Base-by-base conservation (phyloP, 768 basidiomycete genomes). In the Psilocybe sp. region DNA sequence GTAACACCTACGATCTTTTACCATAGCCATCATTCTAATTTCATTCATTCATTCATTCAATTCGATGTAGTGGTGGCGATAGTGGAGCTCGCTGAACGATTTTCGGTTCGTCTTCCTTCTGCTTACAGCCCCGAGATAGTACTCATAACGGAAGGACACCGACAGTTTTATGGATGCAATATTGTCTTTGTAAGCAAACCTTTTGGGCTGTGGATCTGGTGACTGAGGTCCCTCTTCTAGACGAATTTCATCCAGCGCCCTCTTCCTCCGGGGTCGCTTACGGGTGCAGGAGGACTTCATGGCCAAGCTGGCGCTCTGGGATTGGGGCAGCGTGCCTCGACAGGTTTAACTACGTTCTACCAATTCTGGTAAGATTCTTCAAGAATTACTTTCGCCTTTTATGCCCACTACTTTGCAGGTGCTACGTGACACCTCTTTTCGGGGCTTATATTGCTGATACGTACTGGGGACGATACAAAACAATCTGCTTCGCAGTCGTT, bases 361-460 rank as follows among this genome's bases (percentile, higher is more conserved):
- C 77, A 75, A 52, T 86, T 87, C 66, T 87, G 85, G 85, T 81
- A 53, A 10, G 70, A 19, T 2, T 43, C 36, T 40, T n/a, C 18
- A 10, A 18, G 18, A 7, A 14, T 23, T 28, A 23, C 31, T 11
- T 11, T 12, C 42, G 19, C n/a, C 43, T 16, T 28, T 12, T 31
- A 12, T 16, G 6, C 16, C 20, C 36, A 19, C 36, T 32, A 16
- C 33, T 34, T 49, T 52, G 46, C 58, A 83, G 82, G 82, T 77
- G 80, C 40, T 87, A 84, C 50, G 61, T 87, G 43, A 79, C 78
- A 20, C 88, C 88, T 0, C 69, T 89, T 4, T 64, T 80, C 11
- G 87, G 87, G 11, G 88, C 86, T 1, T 89, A 81, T 59, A 72
- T 90, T 45, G 87, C 88, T 14, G 87, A 90, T 63, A 78, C 84